Evolutionary conservation across 805 yeast species (phyloP).

Genomic region (Cyberlindnera maclurae): DNA sequence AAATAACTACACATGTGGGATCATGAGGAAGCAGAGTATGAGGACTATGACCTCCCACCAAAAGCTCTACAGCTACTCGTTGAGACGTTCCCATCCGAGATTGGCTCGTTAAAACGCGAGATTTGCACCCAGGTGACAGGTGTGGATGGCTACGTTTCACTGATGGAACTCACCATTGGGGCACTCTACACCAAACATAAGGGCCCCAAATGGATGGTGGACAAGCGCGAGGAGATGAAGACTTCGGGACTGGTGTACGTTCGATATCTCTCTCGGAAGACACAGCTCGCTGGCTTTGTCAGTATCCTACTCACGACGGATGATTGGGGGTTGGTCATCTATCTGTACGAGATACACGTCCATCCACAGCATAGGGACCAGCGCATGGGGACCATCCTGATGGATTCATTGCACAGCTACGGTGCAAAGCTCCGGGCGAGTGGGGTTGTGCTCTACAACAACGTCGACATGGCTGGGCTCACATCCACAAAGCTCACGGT

Average conservation of each 20-base stretch:
- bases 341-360: constrained; percentile 53
- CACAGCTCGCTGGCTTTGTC: constrained; percentile 33
- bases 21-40: neutral
- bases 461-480: constrained; percentile 3
- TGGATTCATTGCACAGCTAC: constrained; percentile 30
- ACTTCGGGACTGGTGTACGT: constrained; percentile 18
- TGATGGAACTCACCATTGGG: constrained; percentile 15
- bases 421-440: constrained; percentile 13
- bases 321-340: constrained; percentile 33
- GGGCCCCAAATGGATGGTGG: constrained; percentile 27
- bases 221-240: constrained; percentile 36
- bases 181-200: constrained; percentile 8
- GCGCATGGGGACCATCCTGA: constrained; percentile 34
- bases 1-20: too few relatives aligned
- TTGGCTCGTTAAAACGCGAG: neutral
- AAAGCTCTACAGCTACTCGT: neutral
- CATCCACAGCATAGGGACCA: constrained; percentile 26
- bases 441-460: neutral
- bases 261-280: constrained; percentile 3
- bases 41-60: constrained; percentile 1
- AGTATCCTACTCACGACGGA: constrained; percentile 40
- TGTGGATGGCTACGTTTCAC: neutral
- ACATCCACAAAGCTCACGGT: constrained; percentile 37
- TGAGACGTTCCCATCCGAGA: neutral
- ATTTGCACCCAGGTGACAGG: neutral